phyloP scores from a whole-genome alignment of 139 green algal genomes.

The Asterochloris sp. region DNA sequence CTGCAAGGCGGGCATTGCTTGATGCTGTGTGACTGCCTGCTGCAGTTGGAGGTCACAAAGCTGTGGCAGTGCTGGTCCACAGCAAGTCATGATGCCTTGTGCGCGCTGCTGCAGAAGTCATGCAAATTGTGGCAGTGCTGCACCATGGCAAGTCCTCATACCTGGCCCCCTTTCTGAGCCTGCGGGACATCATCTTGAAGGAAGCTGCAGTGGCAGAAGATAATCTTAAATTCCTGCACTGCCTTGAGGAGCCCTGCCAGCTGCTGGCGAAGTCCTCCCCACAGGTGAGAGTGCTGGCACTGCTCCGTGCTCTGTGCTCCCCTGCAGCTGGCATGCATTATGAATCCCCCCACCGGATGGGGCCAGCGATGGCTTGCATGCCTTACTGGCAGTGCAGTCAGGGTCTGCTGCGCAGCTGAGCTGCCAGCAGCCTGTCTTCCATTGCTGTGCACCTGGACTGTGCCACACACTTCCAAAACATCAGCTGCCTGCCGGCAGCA shows the following conservation, averaged over 20 bases:
- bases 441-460: no score
- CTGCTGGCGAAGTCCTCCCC: conserved; percentile 36
- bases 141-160: conserved; percentile 71
- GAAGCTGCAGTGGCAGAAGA: conserved; percentile 77
- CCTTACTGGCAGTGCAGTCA: not conserved
- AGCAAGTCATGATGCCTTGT: not conserved
- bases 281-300: not conserved
- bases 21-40: no score
- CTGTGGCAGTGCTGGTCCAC: no score
- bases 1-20: no score
- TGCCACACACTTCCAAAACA: no score
- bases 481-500: no score
- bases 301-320: no score
- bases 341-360: no score
- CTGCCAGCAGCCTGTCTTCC: no score
- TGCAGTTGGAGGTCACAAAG: no score
- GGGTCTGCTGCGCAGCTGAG: not conserved
- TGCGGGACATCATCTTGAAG: conserved; percentile 67
- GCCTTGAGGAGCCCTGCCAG: conserved; percentile 73
- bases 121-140: conserved; percentile 60
- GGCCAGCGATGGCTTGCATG: not conserved
- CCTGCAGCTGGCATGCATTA: no score
- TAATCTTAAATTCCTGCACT: conserved; percentile 78
- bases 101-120: conserved; percentile 23
- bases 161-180: conserved; percentile 68